Evolutionary conservation across 169 alveolate genomes (phyloP).

Genomic region (Plasmodium sp.): DNA sequence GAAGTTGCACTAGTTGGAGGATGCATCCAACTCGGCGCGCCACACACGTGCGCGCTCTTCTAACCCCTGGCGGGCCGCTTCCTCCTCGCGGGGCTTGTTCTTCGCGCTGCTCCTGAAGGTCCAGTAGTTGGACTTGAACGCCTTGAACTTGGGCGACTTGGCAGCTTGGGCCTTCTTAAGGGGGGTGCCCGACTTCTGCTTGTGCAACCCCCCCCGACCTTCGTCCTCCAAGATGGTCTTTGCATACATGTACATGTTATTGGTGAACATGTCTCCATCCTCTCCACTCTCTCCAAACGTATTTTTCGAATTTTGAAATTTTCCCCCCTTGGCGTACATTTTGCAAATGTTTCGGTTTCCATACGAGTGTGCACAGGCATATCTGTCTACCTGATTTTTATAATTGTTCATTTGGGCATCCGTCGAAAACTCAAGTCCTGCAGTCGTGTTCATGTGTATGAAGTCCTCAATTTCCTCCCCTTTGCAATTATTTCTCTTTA

Average conservation of each 20-base stretch:
- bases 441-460: neutral
- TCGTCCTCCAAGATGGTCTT: conserved; percentile 26
- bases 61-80: neutral
- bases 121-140: neutral
- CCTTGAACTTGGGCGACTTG: neutral
- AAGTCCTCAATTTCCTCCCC: neutral
- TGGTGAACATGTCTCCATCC: neutral
- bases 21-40: too few relatives aligned
- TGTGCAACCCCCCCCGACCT: neutral
- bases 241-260: conserved; percentile 9
- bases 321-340: neutral
- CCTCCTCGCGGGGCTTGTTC: neutral
- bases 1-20: too few relatives aligned
- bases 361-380: neutral
- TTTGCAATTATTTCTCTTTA: conserved; percentile 24
- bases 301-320: neutral
- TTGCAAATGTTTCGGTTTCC: neutral
- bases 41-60: neutral
- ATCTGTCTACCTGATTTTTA: conserved; percentile 1
- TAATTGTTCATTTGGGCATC: neutral
- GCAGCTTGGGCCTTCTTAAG: neutral
- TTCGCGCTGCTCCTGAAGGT: neutral
- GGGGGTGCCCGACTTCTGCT: neutral
- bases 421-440: neutral
- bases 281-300: neutral